A percentile compares a stretch with the other conserved stretches of the same genome.
phyloP scores from a whole-genome alignment of 805 yeast species.

The Naumovozyma castellii region DNA sequence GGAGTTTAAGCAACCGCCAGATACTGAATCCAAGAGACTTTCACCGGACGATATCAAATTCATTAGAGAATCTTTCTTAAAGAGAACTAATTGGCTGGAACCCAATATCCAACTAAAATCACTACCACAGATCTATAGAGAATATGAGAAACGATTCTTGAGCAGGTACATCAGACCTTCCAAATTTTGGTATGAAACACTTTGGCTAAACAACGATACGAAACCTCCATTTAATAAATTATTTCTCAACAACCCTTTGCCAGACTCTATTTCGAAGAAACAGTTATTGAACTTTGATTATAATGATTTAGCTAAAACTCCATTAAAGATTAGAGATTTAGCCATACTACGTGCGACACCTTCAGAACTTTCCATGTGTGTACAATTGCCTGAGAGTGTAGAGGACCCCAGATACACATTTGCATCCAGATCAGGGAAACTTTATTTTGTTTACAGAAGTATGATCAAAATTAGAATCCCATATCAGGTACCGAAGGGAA shows the following conservation, averaged over 20 bases:
- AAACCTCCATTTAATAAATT: no score
- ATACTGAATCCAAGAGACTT: neutral
- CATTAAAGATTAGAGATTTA: conserved; percentile 49
- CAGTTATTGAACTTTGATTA: neutral
- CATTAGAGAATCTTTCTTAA: conserved; percentile 14
- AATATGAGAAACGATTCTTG: conserved; percentile 13
- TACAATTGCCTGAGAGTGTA: conserved; percentile 40
- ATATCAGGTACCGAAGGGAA: conserved; percentile 15
- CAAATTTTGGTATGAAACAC: conserved; percentile 14
- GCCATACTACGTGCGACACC: conserved; percentile 42
- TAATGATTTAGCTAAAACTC: conserved; percentile 2
- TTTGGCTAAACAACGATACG: conserved; percentile 1
- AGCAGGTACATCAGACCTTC: conserved; percentile 21
- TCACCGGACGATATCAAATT: conserved; percentile 8
- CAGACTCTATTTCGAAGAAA: no score
- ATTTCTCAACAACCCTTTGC: no score
- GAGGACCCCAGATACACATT: conserved; percentile 49
- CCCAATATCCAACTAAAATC: conserved; percentile 22
- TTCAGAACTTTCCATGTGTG: conserved; percentile 44
- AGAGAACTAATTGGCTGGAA: conserved; percentile 22
- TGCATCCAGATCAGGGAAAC: conserved; percentile 47
- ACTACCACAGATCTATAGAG: conserved; percentile 13
- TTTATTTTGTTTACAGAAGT: conserved; percentile 39
- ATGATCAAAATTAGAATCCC: conserved; percentile 48
- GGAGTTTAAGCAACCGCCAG: no score